Conservation (phyloP, 176 grass and related monocot genomes). For the Carex kokanica region DNA sequence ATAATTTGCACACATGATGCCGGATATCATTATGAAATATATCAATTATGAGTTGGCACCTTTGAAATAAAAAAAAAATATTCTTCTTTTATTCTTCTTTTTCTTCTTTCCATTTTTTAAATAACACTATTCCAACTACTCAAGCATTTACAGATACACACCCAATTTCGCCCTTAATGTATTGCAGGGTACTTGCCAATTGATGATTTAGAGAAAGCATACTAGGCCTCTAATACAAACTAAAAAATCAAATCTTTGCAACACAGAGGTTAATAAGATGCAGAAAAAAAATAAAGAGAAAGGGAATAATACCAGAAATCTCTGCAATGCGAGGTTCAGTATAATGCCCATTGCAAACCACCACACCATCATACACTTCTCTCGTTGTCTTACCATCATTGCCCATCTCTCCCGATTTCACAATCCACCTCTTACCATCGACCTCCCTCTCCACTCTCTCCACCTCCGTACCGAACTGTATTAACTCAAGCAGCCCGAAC, state of each 20-base stretch:
- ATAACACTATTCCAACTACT: background rate
- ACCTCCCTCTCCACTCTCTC: slow-evolving; percentile 30
- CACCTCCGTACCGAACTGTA: slow-evolving; percentile 69
- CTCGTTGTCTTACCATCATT: slow-evolving; percentile 13
- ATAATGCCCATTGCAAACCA: slow-evolving; percentile 57
- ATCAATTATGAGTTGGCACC: background rate
- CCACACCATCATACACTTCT: slow-evolving; percentile 46
- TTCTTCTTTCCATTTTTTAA: background rate
- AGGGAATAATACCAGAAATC: slow-evolving; percentile 45
- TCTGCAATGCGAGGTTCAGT: slow-evolving; percentile 45
- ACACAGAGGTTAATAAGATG: background rate
- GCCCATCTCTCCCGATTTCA: slow-evolving; percentile 25
- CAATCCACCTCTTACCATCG: slow-evolving; percentile 43
- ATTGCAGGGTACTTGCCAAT: background rate
- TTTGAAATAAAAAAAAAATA: background rate
- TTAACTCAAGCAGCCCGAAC: slow-evolving; percentile 45
- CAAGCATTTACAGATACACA: background rate
- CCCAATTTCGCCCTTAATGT: background rate
- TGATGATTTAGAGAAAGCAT: background rate
- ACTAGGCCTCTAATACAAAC: background rate
- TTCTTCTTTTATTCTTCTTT: background rate
- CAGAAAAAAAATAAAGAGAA: background rate
- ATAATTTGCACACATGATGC: background rate
- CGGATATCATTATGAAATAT: background rate
- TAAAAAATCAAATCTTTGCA: background rate